phyloP scores from a whole-genome alignment of 2,329 filamentous ascomycete genomes.

The Fusarium oligoseptatum region DNA sequence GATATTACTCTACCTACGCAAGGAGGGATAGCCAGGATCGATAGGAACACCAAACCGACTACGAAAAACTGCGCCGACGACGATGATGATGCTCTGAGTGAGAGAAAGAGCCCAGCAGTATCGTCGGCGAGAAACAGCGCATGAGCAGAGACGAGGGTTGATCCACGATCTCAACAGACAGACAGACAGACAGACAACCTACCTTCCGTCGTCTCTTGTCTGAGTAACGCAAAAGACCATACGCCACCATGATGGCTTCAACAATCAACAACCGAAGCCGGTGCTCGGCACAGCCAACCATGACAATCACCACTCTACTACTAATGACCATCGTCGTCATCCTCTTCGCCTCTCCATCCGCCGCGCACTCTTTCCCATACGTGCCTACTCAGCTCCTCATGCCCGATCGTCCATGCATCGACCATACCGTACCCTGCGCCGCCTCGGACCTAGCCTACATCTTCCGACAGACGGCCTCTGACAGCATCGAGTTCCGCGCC shows the following conservation, averaged over 20 bases:
- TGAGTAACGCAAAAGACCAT: neutral
- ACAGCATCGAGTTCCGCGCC: constrained; percentile 67
- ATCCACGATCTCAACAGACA: neutral
- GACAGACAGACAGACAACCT: neutral
- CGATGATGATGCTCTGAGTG: constrained; percentile 33
- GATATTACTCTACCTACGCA: neutral
- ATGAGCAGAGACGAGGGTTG: constrained; percentile 16
- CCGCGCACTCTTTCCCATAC: constrained; percentile 75
- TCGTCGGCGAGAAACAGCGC: constrained; percentile 27
- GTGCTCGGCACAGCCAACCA: constrained; percentile 20
- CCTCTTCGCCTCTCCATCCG: constrained; percentile 36
- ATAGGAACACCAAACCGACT: constrained; percentile 19
- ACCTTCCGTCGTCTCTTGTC: neutral
- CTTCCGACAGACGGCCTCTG: constrained; percentile 67
- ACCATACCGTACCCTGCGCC: constrained; percentile 54
- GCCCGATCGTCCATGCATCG: constrained; percentile 56
- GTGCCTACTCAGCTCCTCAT: constrained; percentile 80
- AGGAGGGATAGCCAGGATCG: constrained; percentile 7
- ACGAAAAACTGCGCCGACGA: constrained; percentile 22
- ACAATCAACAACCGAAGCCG: constrained; percentile 5
- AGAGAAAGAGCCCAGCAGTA: constrained; percentile 12
- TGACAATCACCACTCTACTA: constrained; percentile 18
- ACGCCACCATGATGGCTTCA: constrained; percentile 24
- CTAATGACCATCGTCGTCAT: constrained; percentile 16
- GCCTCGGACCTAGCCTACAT: constrained; percentile 73